These are phyloP conservation scores for Paracamarosporium sp. DNA, from an alignment of 2,329 filamentous ascomycete species.

Conservation along the genomic window DNA sequence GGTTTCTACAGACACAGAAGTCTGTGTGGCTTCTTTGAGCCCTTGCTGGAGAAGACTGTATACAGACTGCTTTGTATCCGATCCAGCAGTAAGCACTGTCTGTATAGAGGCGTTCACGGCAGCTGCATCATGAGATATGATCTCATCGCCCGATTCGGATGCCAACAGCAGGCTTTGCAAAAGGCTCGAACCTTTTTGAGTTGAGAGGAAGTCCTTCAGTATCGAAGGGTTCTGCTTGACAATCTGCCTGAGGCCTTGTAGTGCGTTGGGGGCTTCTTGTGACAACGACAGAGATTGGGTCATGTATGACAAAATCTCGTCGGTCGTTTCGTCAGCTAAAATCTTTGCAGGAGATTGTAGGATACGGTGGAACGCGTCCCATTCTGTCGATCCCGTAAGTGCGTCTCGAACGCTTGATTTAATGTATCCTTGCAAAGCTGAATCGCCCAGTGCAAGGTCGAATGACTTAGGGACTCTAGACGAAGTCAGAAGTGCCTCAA, in stretches of 20 bases:
- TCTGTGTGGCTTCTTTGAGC: constrained; percentile 53
- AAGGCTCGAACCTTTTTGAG: constrained; percentile 56
- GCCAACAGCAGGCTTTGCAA: constrained; percentile 61
- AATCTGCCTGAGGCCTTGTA: constrained; percentile 56
- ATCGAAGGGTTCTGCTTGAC: constrained; percentile 48
- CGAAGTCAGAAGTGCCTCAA: constrained; percentile 43
- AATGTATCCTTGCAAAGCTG: constrained; percentile 46
- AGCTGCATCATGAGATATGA: constrained; percentile 54
- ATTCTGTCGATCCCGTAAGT: constrained; percentile 40
- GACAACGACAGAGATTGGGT: constrained; percentile 47
- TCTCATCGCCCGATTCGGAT: constrained; percentile 60
- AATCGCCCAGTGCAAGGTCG: constrained; percentile 41
- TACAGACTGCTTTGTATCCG: constrained; percentile 52
- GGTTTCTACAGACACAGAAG: constrained; percentile 59
- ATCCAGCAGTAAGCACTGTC: constrained; percentile 44
- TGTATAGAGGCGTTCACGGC: constrained; percentile 47
- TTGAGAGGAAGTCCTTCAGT: constrained; percentile 52
- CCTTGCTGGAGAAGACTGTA: constrained; percentile 61
- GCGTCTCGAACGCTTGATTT: constrained; percentile 34
- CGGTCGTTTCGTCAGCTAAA: constrained; percentile 44
- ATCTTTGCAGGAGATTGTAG: constrained; percentile 41
- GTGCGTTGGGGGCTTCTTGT: constrained; percentile 38
- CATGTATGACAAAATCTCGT: constrained; percentile 47
- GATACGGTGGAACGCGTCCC: constrained; percentile 46
- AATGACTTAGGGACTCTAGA: constrained; percentile 44